Conservation (phyloP, 2,329 filamentous ascomycete species). For the Aspergillus candidus region DNA sequence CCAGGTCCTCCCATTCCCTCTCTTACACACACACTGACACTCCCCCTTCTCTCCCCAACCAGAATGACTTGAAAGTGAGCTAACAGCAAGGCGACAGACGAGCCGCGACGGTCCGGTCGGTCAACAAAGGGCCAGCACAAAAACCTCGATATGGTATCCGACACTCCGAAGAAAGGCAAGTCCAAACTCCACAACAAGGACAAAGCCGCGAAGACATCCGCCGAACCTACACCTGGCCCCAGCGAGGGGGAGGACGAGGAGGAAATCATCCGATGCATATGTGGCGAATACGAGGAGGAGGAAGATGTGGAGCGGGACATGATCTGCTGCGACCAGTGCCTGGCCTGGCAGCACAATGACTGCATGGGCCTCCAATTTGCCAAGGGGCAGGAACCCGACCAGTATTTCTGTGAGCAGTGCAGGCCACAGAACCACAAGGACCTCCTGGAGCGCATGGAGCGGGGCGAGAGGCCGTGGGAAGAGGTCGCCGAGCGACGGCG, state of each 20-base stretch:
- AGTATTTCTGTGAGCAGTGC: constrained; percentile 92
- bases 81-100: constrained; percentile 49
- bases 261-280: constrained; percentile 87
- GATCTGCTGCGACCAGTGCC: constrained; percentile 92
- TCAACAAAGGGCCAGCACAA: constrained; percentile 98
- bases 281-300: constrained; percentile 77
- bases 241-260: constrained; percentile 53
- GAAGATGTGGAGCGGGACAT: constrained; percentile 83
- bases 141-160: constrained; percentile 66
- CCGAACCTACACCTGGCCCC: constrained; percentile 39
- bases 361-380: constrained; percentile 83
- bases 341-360: constrained; percentile 94
- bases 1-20: not conserved
- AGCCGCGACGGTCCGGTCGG: constrained; percentile 88
- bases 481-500: constrained; percentile 58
- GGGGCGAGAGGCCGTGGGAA: constrained; percentile 84
- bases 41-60: constrained; percentile 1
- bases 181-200: constrained; percentile 43
- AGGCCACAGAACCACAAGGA: constrained; percentile 75
- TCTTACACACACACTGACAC: too few relatives aligned
- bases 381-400: constrained; percentile 66
- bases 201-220: constrained; percentile 42
- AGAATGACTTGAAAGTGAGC: constrained; percentile 15
- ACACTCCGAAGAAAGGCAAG: constrained; percentile 46
- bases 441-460: constrained; percentile 68